phyloP scores from a whole-genome alignment of 495 filamentous ascomycete species.

The Xylaria nigripes region DNA sequence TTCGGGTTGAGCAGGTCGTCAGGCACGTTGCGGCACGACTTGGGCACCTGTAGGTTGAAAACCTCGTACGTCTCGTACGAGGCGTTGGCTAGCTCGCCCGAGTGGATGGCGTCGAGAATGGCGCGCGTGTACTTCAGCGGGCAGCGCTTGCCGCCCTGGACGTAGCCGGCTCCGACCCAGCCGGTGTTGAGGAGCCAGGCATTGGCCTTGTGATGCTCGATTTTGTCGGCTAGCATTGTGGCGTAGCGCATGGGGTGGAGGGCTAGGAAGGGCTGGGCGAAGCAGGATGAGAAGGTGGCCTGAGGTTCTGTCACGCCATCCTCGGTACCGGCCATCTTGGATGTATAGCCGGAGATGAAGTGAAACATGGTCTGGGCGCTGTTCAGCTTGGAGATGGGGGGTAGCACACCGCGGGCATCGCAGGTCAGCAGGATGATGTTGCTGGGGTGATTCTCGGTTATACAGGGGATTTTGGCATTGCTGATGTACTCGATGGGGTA shows the following conservation, averaged over 20 bases:
- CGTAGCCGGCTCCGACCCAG: conserved; percentile 94
- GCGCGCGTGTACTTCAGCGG: conserved; percentile 98
- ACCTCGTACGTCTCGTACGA: conserved; percentile 93
- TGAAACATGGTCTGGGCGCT: conserved; percentile 98
- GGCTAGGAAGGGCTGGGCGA: conserved; percentile 97
- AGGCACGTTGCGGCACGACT: conserved; percentile 75
- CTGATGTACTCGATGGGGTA: conserved; percentile 98
- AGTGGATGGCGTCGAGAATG: conserved; percentile 97
- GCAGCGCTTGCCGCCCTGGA: conserved; percentile 95
- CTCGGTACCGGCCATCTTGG: conserved; percentile 99
- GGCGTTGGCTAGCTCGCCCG: conserved; percentile 79
- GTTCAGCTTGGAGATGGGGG: conserved; percentile 95
- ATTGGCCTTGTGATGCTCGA: conserved; percentile 87
- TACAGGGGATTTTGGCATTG: conserved; percentile 97
- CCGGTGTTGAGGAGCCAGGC: conserved; percentile 99
- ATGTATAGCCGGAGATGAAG: conserved; percentile 99
- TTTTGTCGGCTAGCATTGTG: conserved; percentile 96
- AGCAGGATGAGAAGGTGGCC: conserved; percentile 98
- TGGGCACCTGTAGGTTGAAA: conserved; percentile 94
- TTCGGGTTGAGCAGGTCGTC: conserved; percentile 88
- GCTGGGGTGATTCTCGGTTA: conserved; percentile 75
- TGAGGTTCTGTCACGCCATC: conserved; percentile 93
- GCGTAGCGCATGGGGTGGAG: conserved; percentile 99
- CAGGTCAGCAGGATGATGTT: conserved; percentile 99
- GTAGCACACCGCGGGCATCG: conserved; percentile 93